Conservation (phyloP, 2,329 filamentous ascomycete genomes). For the Fusarium paranaense region DNA sequence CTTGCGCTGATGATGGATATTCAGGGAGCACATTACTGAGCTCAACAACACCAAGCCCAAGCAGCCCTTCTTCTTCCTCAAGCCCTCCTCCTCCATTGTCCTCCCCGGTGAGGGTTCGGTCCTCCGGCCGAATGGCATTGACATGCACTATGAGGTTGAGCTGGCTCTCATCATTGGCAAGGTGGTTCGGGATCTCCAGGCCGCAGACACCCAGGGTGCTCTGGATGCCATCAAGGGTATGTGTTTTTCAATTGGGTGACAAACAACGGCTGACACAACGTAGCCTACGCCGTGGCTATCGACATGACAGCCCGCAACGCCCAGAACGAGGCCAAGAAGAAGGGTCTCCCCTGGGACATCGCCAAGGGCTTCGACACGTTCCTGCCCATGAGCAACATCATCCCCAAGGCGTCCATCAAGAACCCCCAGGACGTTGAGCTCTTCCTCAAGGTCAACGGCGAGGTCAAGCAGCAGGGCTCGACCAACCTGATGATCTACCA, state of each 20-base stretch:
- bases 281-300: slow-evolving; percentile 89
- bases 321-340: slow-evolving; percentile 97
- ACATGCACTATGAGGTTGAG: slow-evolving; percentile 95
- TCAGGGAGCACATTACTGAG: slow-evolving; percentile 91
- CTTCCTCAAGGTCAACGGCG: slow-evolving; percentile 85
- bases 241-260: not conserved
- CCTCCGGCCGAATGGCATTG: slow-evolving; percentile 83
- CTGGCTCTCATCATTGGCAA: slow-evolving; percentile 90
- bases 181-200: slow-evolving; percentile 78
- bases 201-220: slow-evolving; percentile 79
- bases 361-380: slow-evolving; percentile 99
- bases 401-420: slow-evolving; percentile 82
- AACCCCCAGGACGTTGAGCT: slow-evolving; percentile 91
- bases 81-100: slow-evolving; percentile 89
- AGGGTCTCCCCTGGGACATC: slow-evolving; percentile 93
- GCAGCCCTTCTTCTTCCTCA: slow-evolving; percentile 99
- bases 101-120: slow-evolving; percentile 82
- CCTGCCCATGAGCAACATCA: slow-evolving; percentile 84
- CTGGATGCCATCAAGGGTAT: slow-evolving; percentile 84
- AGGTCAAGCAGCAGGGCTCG: slow-evolving; percentile 83
- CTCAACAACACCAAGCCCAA: slow-evolving; percentile 88
- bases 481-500: slow-evolving; percentile 95
- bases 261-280: slow-evolving; percentile 4
- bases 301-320: slow-evolving; percentile 98
- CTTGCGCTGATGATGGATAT: slow-evolving; percentile 14